phyloP scores from a whole-genome alignment of 352 stramenopile species.

The Globisporangium cederbergense region DNA sequence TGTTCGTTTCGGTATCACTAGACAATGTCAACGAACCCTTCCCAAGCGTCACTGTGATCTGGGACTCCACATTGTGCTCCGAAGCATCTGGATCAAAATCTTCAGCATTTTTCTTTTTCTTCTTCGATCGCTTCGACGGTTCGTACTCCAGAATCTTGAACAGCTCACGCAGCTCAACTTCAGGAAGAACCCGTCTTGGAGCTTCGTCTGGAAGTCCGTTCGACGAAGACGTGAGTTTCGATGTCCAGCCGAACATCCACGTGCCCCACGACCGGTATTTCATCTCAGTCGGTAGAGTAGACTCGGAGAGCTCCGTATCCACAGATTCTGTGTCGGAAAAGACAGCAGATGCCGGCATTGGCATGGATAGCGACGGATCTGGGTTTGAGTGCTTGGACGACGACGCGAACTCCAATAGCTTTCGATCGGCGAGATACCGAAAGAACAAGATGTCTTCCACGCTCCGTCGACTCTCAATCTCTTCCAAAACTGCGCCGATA shows the following conservation, averaged over 20 bases:
- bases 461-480: conserved; percentile 67
- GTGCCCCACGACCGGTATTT: conserved; percentile 77
- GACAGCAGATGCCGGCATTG: conserved; percentile 38
- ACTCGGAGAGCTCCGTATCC: conserved; percentile 73
- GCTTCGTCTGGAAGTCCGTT: conserved; percentile 23
- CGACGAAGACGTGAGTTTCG: conserved; percentile 43
- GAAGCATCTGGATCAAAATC: conserved; percentile 21
- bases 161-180: conserved; percentile 82
- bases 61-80: conserved; percentile 53
- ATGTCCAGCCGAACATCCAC: conserved; percentile 87
- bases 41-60: conserved; percentile 66
- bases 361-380: conserved; percentile 24
- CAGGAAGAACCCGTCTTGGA: conserved; percentile 54
- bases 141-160: conserved; percentile 88
- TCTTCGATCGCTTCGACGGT: conserved; percentile 62
- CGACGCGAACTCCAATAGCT: conserved; percentile 25
- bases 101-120: conserved; percentile 31
- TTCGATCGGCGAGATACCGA: conserved; percentile 69
- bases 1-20: conserved; percentile 73
- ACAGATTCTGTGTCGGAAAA: conserved; percentile 80
- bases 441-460: conserved; percentile 87
- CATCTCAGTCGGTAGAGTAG: conserved; percentile 64
- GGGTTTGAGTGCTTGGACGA: conserved; percentile 20
- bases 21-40: conserved; percentile 74
- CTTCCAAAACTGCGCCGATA: conserved; percentile 36